Evolutionary conservation across 1,284 basidiomycete genomes (phyloP), one percentile per base, ranked within the genome.

Genomic region (Marasmius oreades): DNA sequence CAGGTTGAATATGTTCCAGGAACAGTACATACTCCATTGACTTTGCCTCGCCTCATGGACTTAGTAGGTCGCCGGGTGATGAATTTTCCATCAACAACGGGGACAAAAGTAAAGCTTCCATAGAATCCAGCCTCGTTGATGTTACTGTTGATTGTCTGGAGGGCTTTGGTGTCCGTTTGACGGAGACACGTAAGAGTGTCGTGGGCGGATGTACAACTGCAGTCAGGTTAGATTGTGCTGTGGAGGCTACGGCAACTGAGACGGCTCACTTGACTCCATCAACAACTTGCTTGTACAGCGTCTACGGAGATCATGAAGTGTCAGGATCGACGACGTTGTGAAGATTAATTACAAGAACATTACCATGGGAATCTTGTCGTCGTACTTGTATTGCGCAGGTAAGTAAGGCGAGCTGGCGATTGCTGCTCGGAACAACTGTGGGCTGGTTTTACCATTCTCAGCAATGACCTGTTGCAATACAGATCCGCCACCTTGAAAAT

Each of bases 361-460:
- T 42, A 77, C 78, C 68, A 80, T 73, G 0, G 76, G 73, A 53
- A 79, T 71, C 14, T 50, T 61, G 52, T 77, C 72, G 54, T 79
- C 70, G 61, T 71, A 80, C 1, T 59, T 42, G 53, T 79, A 81
- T 55, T 81, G 77, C 0, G 78, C 70, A 0, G 77, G 77, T 2
- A 79, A 58, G 61, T 70, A 78, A 0, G 68, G 64, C 0, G 79
- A 81, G 53, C 76, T 79, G 1, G 74, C 72, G 4, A 79, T 78
- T 1, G 75, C 79, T 12, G 58, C 69, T 52, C 66, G 66, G 66
- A 80, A 81, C 10, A 81, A 59, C 0, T 71, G 70, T 1, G 77
- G 79, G 6, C 65, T 61, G 0, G 71, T 73, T 34, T 67, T 64
- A 1, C 75, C 75, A 14, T 65, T 64, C 28, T 72, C 52, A 12